Evolutionary conservation across 768 basidiomycete genomes (phyloP), one percentile per base, ranked within the genome.

Genomic region (Clitopilus hobsonii): DNA sequence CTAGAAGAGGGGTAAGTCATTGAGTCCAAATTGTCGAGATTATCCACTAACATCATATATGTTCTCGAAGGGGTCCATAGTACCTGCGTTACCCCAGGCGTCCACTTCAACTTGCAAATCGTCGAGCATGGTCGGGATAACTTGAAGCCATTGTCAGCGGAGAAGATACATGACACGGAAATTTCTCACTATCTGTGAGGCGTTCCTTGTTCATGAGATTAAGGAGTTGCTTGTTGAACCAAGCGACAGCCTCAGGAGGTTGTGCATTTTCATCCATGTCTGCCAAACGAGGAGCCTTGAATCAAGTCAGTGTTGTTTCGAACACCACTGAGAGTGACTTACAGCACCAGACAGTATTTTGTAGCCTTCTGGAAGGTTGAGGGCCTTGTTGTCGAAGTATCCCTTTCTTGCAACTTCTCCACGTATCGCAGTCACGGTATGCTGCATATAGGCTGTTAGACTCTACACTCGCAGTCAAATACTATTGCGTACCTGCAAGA

Each of bases 361-460:
- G 47, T 72, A 74, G 0, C 72, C 73, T 51, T 72, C 70, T 14
- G 54, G 54, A 30, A 71, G 65, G 27, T 64, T 59, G 14, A 74
- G 58, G 32, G 54, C 60, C 50, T 65, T 67, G 10, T 63, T 59
- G 10, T 67, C 63, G 53, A 72, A 72, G 54, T 71, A 74, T 0
- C 51, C 54, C 48, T 69, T 69, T 0, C 71, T 60, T 5, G 66
- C 70, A 32, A 67, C 65, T n/a, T 69, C 66, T 0, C 71, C 73
- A 24, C 58, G 57, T 5, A 71, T 38, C 5, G 70, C 73, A 0
- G 70, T 65, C 22, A 68, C 60, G 1, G 55, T 49, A 22, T 62
- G 59, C 61, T 62, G 49, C 20, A 7, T 8, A 26, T 8, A 5
- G 6, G 49, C 23, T 16, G 14, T 51, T 28, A 26, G n/a, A 51